These are phyloP conservation scores for Volvox reticuliferus DNA, from an alignment of 139 green algal genomes.

Conservation along the genomic window DNA sequence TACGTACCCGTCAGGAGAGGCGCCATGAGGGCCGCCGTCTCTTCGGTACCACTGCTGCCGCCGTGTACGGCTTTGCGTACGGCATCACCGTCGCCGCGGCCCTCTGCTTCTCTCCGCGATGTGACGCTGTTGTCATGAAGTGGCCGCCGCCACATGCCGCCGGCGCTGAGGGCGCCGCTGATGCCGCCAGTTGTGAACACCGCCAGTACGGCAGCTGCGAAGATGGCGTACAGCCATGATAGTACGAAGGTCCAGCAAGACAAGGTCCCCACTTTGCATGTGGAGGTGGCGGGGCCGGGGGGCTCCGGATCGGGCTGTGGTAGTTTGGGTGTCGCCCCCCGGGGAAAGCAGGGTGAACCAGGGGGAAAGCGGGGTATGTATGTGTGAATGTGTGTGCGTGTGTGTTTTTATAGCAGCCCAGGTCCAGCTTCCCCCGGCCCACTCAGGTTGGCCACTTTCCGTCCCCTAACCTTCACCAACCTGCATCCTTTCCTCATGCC, in stretches of 20 bases:
- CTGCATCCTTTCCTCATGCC: too few relatives aligned
- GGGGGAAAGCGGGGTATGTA: not conserved
- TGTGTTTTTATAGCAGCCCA: too few relatives aligned
- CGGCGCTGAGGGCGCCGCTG: not conserved
- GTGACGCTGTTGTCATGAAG: too few relatives aligned
- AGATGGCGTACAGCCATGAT: conserved; percentile 61
- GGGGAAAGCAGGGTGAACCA: not conserved
- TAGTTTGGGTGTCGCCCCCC: too few relatives aligned
- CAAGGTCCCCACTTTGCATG: conserved; percentile 71
- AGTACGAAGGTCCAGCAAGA: conserved; percentile 77
- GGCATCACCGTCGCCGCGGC: not conserved
- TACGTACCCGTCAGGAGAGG: not conserved
- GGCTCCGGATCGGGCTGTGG: not conserved
- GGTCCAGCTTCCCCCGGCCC: too few relatives aligned
- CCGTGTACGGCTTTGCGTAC: too few relatives aligned
- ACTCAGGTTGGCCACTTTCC: too few relatives aligned
- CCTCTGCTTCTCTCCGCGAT: not conserved
- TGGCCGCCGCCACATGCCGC: not conserved
- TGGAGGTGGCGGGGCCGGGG: not conserved
- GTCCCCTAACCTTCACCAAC: too few relatives aligned
- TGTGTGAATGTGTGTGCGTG: too few relatives aligned
- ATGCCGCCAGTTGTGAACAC: not conserved
- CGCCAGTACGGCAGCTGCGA: conserved; percentile 54
- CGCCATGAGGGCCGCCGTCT: not conserved
- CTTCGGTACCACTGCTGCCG: not conserved